Conservation (phyloP, 768 basidiomycete genomes). For the Phylloporus sp. region DNA sequence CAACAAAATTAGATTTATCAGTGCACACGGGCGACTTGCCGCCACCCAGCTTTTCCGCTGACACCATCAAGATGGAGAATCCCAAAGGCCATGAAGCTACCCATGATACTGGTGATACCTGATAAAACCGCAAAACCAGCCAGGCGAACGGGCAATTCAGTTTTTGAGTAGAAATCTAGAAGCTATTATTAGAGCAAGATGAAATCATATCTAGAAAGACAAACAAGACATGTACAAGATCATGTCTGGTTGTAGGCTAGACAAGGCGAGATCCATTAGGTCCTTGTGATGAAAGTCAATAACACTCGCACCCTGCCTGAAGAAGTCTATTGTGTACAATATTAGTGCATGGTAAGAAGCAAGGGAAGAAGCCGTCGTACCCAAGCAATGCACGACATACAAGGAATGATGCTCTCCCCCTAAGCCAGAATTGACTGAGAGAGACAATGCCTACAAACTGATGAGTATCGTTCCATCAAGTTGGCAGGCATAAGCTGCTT, state of each 20-base stretch:
- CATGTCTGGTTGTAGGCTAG: slow-evolving; percentile 52
- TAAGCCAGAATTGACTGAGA: slow-evolving; percentile 50
- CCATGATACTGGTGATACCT: slow-evolving; percentile 49
- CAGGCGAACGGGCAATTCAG: slow-evolving; percentile 46
- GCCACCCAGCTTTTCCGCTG: slow-evolving; percentile 12
- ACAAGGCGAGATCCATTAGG: background rate
- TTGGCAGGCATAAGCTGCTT: background rate
- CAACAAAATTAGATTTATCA: slow-evolving; percentile 19
- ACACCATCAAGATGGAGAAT: slow-evolving; percentile 35
- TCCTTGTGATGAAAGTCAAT: background rate
- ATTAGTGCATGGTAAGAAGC: too few relatives aligned
- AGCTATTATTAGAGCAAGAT: background rate
- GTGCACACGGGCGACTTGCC: slow-evolving; percentile 26
- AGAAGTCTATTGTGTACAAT: slow-evolving; percentile 27
- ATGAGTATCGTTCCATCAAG: background rate
- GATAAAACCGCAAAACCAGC: slow-evolving; percentile 66
- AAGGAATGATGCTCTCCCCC: slow-evolving; percentile 48
- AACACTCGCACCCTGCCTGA: slow-evolving; percentile 41
- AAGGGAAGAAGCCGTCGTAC: slow-evolving; percentile 16
- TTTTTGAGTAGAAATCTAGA: slow-evolving; percentile 49
- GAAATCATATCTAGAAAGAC: slow-evolving; percentile 14
- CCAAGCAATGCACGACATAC: slow-evolving; percentile 45
- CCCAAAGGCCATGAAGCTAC: slow-evolving; percentile 62
- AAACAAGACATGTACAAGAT: slow-evolving; percentile 58
- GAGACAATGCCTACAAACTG: slow-evolving; percentile 38